Conservation (phyloP, 192 early-diverging fungal genomes). For the Coemansia guatemalensis region DNA sequence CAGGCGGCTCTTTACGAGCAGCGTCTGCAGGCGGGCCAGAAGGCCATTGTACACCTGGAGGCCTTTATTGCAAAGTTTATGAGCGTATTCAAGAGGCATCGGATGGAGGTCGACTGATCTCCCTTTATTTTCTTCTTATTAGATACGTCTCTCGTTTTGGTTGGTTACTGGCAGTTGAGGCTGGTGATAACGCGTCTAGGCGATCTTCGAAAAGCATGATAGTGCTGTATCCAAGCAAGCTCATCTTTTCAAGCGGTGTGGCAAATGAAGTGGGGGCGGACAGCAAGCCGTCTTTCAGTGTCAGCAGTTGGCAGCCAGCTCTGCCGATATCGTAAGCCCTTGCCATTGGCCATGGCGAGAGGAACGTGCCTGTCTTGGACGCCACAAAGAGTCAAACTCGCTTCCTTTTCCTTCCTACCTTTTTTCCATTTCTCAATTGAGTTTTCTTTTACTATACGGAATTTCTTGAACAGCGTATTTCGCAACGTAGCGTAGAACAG, state of each 20-base stretch:
- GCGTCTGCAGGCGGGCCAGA: constrained; percentile 79
- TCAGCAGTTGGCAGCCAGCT: too few relatives aligned
- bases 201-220: too few relatives aligned
- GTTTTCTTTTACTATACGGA: constrained; percentile 8
- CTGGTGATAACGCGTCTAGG: too few relatives aligned
- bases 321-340: background rate
- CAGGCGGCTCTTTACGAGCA: constrained; percentile 90
- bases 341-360: constrained; percentile 12
- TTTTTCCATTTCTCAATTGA: constrained; percentile 1
- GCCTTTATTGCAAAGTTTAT: constrained; percentile 92
- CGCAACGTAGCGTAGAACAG: constrained; percentile 1
- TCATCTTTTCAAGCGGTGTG: too few relatives aligned
- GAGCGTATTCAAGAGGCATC: constrained; percentile 83
- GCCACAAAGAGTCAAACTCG: background rate
- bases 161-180: too few relatives aligned
- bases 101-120: constrained; percentile 28
- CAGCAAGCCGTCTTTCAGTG: too few relatives aligned
- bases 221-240: too few relatives aligned
- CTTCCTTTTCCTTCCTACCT: constrained; percentile 5
- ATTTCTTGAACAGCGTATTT: constrained; percentile 18
- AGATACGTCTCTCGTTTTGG: too few relatives aligned
- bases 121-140: background rate
- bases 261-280: too few relatives aligned
- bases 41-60: constrained; percentile 94
- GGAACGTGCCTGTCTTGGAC: background rate